Percentiles rank a stretch among this genome's conserved stretches.
Evolutionary conservation across 176 grass and related monocot species (phyloP).

Genomic region (Phoenix roebelenii): DNA sequence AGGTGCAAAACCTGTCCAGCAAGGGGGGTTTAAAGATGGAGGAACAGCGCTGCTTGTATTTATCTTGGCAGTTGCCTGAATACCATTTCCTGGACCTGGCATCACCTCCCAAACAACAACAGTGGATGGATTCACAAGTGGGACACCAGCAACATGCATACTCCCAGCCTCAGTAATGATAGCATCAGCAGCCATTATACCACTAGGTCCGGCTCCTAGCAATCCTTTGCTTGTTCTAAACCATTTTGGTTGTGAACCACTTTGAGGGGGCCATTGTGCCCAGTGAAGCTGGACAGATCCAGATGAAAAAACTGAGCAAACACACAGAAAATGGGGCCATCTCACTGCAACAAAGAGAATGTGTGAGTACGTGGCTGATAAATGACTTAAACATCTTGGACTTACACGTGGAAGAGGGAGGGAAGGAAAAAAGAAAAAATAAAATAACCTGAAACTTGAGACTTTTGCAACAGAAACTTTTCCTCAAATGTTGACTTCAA

Average conservation of each 20-base stretch:
- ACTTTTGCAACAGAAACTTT: slow-evolving; percentile 73
- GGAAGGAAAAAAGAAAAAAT: background rate
- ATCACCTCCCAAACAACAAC: slow-evolving; percentile 99
- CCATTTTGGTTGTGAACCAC: slow-evolving; percentile 61
- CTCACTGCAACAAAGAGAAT: slow-evolving; percentile 49
- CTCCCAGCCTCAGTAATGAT: slow-evolving; percentile 85
- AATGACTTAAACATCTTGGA: too few species aligned
- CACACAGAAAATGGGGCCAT: slow-evolving; percentile 78
- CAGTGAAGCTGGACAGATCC: slow-evolving; percentile 98
- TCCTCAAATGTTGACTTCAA: slow-evolving; percentile 65
- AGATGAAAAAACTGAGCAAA: slow-evolving; percentile 98
- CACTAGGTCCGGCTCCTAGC: slow-evolving; percentile 89
- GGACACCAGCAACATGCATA: slow-evolving; percentile 94
- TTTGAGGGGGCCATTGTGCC: slow-evolving; percentile 78
- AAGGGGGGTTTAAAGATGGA: slow-evolving; percentile 74
- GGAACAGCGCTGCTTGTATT: slow-evolving; percentile 55
- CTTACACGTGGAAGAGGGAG: too few species aligned
- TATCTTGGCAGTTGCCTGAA: slow-evolving; percentile 80
- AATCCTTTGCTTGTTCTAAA: slow-evolving; percentile 97
- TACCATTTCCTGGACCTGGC: slow-evolving; percentile 86
- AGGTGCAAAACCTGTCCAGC: slow-evolving; percentile 71
- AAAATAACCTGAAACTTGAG: slow-evolving; percentile 74
- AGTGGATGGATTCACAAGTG: slow-evolving; percentile 98
- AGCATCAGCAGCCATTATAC: slow-evolving; percentile 98
- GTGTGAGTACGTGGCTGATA: background rate